Conservation (phyloP, 306 rosid genomes). For the Castanea crenata region DNA sequence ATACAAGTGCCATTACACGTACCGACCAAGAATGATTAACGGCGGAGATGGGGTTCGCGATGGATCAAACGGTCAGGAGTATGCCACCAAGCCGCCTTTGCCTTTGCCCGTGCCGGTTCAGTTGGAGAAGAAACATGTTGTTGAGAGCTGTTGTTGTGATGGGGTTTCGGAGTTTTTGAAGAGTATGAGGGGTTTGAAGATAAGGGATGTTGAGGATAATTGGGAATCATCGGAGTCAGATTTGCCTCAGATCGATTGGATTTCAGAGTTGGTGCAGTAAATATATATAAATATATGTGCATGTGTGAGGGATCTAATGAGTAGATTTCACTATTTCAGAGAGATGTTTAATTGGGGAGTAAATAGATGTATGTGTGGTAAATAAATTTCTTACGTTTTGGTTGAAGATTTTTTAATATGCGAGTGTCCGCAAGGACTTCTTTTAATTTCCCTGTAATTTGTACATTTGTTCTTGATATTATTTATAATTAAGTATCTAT, state of each 20-base stretch:
- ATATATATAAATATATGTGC: background rate
- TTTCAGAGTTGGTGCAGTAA: constrained; percentile 32
- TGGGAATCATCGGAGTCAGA: constrained; percentile 14
- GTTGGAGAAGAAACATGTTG: background rate
- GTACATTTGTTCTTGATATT: too few relatives aligned
- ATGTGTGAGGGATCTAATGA: too few relatives aligned
- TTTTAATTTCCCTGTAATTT: too few relatives aligned
- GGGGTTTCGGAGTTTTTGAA: constrained; percentile 24
- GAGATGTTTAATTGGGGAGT: too few relatives aligned
- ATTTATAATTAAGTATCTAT: too few relatives aligned
- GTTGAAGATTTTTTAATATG: too few relatives aligned
- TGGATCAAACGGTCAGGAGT: background rate
- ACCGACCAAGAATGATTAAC: background rate
- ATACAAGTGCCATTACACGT: background rate
- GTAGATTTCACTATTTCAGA: too few relatives aligned
- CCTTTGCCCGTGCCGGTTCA: background rate
- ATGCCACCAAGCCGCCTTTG: background rate
- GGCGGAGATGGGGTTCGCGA: background rate
- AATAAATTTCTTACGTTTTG: too few relatives aligned
- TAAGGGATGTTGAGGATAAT: constrained; percentile 5
- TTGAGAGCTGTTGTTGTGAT: background rate
- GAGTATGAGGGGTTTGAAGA: constrained; percentile 28
- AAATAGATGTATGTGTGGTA: too few relatives aligned
- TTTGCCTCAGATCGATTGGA: constrained; percentile 30
- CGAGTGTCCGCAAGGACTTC: too few relatives aligned